These are phyloP conservation scores for Coemansia biformis DNA, from an alignment of 192 early-diverging fungal species.

Conservation along the genomic window DNA sequence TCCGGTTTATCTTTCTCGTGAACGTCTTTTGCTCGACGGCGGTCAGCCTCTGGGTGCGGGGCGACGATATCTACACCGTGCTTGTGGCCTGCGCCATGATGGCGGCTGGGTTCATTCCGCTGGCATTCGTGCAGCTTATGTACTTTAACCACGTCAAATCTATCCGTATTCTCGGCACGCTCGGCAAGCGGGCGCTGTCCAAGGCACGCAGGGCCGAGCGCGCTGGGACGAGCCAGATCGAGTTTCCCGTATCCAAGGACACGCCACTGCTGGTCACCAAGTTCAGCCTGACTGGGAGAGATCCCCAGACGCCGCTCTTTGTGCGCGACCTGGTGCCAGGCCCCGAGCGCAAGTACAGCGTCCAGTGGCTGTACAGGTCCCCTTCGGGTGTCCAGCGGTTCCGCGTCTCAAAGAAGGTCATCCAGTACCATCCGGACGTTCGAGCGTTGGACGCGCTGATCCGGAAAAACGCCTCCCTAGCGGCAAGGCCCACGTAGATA, in stretches of 20 bases:
- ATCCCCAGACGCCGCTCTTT: constrained; percentile 20
- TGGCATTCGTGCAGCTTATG: constrained; percentile 20
- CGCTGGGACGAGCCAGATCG: constrained; percentile 22
- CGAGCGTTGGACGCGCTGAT: constrained; percentile 30
- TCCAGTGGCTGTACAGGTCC: constrained; percentile 25
- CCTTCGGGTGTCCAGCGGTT: constrained; percentile 5
- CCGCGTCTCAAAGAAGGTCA: constrained; percentile 32
- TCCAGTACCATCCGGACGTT: constrained; percentile 39
- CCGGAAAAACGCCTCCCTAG: constrained; percentile 13
- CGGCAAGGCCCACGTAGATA: neutral
- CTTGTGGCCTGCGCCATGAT: constrained; percentile 24
- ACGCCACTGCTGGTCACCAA: constrained; percentile 33
- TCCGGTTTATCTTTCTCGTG: constrained; percentile 37
- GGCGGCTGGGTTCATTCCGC: constrained; percentile 29
- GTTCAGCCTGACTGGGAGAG: constrained; percentile 19
- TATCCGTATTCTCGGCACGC: constrained; percentile 32
- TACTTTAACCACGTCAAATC: constrained; percentile 35
- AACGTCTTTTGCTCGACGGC: constrained; percentile 25
- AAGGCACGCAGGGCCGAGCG: constrained; percentile 8
- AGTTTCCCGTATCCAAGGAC: constrained; percentile 26
- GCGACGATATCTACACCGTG: constrained; percentile 28
- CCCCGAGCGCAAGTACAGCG: constrained; percentile 23
- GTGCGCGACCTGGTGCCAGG: constrained; percentile 35
- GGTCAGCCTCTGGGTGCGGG: constrained; percentile 24
- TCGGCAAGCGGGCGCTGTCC: constrained; percentile 12